Evolutionary conservation across 257 asterid genomes (phyloP), one percentile per base, ranked within the genome.

Genomic region (Handroanthus guayacan): DNA sequence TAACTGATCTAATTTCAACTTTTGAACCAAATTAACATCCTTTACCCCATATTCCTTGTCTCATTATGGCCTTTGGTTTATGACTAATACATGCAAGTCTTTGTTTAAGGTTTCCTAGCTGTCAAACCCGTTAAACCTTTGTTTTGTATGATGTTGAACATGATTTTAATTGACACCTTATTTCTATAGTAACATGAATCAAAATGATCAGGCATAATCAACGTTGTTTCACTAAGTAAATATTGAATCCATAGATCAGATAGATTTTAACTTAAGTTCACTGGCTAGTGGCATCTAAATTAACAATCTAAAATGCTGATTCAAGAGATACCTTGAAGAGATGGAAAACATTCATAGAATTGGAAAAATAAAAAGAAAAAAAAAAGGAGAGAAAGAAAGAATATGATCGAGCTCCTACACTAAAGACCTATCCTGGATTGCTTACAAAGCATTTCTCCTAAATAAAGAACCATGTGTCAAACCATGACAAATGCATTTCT

Each of bases 171-270:
- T 16, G 41, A 38, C 14, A 52, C n/a, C 37, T 63, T 37, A 5
- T 14, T 56, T 54, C 39, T 38, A 52, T 54, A 14, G 50, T 39
- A 50, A 34, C 5, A 31, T 11, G 38, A 70, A 16, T 54, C 65
- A 16, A 13, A 38, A 66, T 38, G 16, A 56, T 56, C 76, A 72
- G 44, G 39, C 13, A 43, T 44, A 60, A 71, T 9, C n/a, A 6
- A 50, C 16, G 9, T 4, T 5, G 43, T 56, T 16, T 56, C 56
- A 20, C 62, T 5, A 8, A 63, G 10, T 13, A 39, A 16, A 18
- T 37, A 17, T 4, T 5, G n/a, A 45, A 45, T 45, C 51, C 54
- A 48, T 1, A 25, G 31, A 48, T 48, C 6, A 10, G 5, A 10
- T 45, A 45, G 2, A 45, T 6, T 7, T 7, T 7, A 10, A 5